Conservation (phyloP, 495 filamentous ascomycete genomes). For the Mytilinidion resinicola region DNA sequence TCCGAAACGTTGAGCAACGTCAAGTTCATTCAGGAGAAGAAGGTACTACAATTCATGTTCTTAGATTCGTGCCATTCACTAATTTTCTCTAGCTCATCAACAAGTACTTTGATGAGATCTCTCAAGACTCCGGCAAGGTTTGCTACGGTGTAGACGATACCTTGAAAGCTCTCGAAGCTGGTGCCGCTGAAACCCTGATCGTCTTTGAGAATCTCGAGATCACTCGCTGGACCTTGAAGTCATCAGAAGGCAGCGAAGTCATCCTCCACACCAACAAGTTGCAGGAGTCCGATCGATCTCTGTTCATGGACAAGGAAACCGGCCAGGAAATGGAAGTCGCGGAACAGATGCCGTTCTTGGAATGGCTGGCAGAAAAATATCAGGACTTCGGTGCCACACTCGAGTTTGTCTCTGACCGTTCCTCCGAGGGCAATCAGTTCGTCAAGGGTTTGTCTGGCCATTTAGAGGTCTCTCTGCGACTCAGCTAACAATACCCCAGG, state of each 20-base stretch:
- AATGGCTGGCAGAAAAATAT: slow-evolving; percentile 97
- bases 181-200: slow-evolving; percentile 88
- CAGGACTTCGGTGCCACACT: slow-evolving; percentile 95
- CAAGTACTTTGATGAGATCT: slow-evolving; percentile 98
- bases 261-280: slow-evolving; percentile 82
- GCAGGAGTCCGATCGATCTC: slow-evolving; percentile 69
- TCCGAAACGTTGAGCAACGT: slow-evolving; percentile 96
- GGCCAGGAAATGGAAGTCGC: slow-evolving; percentile 94
- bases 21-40: slow-evolving; percentile 99
- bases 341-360: slow-evolving; percentile 81
- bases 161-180: slow-evolving; percentile 92
- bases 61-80: neutral
- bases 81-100: slow-evolving; percentile 59
- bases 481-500: slow-evolving; percentile 28
- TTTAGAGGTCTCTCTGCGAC: neutral
- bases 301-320: slow-evolving; percentile 90
- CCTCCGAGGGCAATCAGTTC: slow-evolving; percentile 97
- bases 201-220: slow-evolving; percentile 97
- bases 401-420: slow-evolving; percentile 95
- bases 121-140: slow-evolving; percentile 88
- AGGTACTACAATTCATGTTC: slow-evolving; percentile 28
- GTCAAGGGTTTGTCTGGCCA: slow-evolving; percentile 58
- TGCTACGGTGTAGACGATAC: slow-evolving; percentile 98
- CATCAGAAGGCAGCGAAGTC: slow-evolving; percentile 59
- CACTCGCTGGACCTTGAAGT: slow-evolving; percentile 83